These are phyloP conservation scores for Phytophthora pseudosyringae DNA, from an alignment of 352 stramenopile genomes.

Conservation along the genomic window DNA sequence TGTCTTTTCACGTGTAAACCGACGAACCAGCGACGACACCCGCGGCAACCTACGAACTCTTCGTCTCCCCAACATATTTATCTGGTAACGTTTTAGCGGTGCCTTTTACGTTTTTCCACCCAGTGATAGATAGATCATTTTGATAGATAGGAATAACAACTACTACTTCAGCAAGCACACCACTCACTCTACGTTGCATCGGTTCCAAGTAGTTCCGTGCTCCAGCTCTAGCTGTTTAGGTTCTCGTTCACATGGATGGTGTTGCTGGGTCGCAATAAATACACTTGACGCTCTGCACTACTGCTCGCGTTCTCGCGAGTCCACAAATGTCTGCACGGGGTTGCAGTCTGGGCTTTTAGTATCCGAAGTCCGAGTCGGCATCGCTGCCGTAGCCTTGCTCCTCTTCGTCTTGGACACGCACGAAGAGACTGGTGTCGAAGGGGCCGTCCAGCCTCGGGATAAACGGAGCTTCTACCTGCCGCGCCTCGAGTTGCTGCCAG, in stretches of 20 bases:
- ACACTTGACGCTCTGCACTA: constrained; percentile 33
- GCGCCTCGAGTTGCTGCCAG: constrained; percentile 57
- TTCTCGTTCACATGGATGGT: background rate
- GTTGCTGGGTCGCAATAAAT: constrained; percentile 32
- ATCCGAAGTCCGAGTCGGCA: constrained; percentile 50
- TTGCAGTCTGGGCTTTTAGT: constrained; percentile 41
- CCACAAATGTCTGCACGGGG: constrained; percentile 22
- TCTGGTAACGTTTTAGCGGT: constrained; percentile 14
- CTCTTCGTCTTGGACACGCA: constrained; percentile 45
- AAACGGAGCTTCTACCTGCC: constrained; percentile 56
- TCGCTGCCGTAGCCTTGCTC: constrained; percentile 49
- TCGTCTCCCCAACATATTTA: constrained; percentile 36
- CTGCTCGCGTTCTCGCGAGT: constrained; percentile 29
- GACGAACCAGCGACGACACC: constrained; percentile 11
- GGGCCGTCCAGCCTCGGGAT: constrained; percentile 58
- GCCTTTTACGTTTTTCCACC: background rate
- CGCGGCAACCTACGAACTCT: constrained; percentile 3
- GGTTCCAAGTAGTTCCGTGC: background rate
- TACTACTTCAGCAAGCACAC: constrained; percentile 12
- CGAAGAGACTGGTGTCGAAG: constrained; percentile 77
- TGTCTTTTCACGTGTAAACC: constrained; percentile 18
- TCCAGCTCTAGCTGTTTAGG: constrained; percentile 12
- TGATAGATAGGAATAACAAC: constrained; percentile 14
- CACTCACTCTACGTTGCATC: background rate
- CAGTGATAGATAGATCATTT: constrained; percentile 26